Evolutionary conservation across 2,329 filamentous ascomycete species (phyloP), one percentile per base, ranked within the genome.

Genomic region (Nemania sp.): DNA sequence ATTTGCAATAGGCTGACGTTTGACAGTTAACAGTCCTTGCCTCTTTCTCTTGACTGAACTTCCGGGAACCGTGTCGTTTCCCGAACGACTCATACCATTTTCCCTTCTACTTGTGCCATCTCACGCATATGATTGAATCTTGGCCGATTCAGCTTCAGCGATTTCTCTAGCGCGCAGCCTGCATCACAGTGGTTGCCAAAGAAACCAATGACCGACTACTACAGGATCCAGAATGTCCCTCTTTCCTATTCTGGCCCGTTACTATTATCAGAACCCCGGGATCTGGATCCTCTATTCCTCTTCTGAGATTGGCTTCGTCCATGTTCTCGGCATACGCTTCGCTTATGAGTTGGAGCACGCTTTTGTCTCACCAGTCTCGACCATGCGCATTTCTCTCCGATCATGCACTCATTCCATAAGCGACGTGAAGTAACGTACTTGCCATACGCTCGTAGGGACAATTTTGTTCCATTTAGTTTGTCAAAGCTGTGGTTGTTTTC

Each of bases 351-450:
- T 75, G 72, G 46, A 90, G 77, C 1, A 86, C 75, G 46, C 80
- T 72, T 67, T 84, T 1, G 83, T 85, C 72, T 90, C 86, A 62
- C 88, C 83, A 6, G 90, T 80, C 71, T 90, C 87, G 12, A 85
- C 83, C 54, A 87, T 78, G 1, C 86, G 80, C 66, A 90, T 77
- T 61, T 87, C 80, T 45, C 88, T 84, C 67, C 90, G 86, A 0
- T 85, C 85, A 40, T 77, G 76, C 11, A 87, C 81, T 4, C 90
- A 77, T 18, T 7, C 13, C 7, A n/a, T n/a, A n/a, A n/a, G n/a
- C n/a, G n/a, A n/a, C n/a, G n/a, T n/a, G n/a, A n/a, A n/a, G n/a
- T n/a, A n/a, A n/a, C n/a, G n/a, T n/a, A n/a, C n/a, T n/a, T n/a
- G 12, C 25, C 25, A 29, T 29, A 7, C 25, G 25, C 7, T 29